Conservation (phyloP, 148 eudicot genomes). For the Chenopodium album region DNA sequence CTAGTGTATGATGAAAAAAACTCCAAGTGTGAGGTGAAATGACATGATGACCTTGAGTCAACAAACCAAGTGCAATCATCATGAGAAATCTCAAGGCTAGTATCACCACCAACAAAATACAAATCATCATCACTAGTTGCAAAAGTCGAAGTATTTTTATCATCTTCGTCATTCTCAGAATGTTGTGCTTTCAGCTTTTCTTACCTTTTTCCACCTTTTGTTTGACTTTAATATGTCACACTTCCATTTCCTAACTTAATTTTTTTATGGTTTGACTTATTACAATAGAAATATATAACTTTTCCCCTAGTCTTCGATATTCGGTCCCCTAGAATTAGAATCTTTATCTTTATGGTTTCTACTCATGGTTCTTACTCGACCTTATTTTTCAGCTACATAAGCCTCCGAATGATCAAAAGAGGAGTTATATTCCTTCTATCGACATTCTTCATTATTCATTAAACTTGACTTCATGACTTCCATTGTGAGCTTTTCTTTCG, state of each 20-base stretch:
- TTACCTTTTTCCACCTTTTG: not conserved
- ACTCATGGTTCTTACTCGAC: not conserved
- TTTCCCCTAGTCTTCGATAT: not conserved
- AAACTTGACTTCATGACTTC: not conserved
- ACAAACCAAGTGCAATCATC: not conserved
- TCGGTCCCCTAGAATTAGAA: not conserved
- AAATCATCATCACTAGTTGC: not conserved
- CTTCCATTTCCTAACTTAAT: not conserved
- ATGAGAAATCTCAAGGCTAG: not conserved
- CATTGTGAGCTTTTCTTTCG: not conserved
- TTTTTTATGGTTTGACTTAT: not conserved
- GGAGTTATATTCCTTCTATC: not conserved
- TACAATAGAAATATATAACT: conserved; percentile 1
- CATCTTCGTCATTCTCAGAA: not conserved
- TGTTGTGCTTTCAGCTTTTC: not conserved
- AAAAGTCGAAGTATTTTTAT: not conserved
- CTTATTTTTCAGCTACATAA: not conserved
- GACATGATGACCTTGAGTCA: not conserved
- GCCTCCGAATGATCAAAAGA: not conserved
- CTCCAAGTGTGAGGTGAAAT: too few species aligned
- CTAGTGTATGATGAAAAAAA: not conserved
- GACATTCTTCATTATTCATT: not conserved
- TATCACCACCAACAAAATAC: not conserved
- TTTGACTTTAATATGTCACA: not conserved
- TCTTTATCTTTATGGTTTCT: not conserved